Percentiles rank a stretch among this genome's conserved stretches.
These are phyloP conservation scores for Fusarium anguioides DNA, from an alignment of 2,329 filamentous ascomycete genomes.

Conservation along the genomic window DNA sequence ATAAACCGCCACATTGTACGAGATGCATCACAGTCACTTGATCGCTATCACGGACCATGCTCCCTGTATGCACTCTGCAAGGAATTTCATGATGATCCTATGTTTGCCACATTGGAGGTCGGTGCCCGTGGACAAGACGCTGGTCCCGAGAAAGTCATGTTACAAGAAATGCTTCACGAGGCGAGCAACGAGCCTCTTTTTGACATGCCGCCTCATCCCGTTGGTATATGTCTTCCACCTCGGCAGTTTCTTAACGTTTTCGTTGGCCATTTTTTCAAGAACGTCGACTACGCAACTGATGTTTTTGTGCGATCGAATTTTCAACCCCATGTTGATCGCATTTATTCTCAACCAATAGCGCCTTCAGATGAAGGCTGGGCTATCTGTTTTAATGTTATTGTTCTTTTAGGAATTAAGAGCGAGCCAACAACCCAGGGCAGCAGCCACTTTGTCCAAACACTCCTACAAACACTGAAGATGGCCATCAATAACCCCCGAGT, in stretches of 20 bases:
- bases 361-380: slow-evolving; percentile 43
- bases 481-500: slow-evolving; percentile 44
- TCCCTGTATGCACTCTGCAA: slow-evolving; percentile 43
- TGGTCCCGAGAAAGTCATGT: slow-evolving; percentile 13
- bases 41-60: slow-evolving; percentile 42
- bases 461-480: slow-evolving; percentile 43
- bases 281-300: slow-evolving; percentile 41
- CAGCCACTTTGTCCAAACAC: slow-evolving; percentile 42
- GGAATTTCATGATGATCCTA: slow-evolving; percentile 38
- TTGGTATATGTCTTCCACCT: slow-evolving; percentile 36
- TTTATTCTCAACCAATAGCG: slow-evolving; percentile 37
- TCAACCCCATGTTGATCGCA: slow-evolving; percentile 39
- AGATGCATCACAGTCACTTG: slow-evolving; percentile 29
- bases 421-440: slow-evolving; percentile 37
- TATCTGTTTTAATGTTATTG: slow-evolving; percentile 43
- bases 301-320: slow-evolving; percentile 39
- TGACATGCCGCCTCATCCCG: slow-evolving; percentile 35
- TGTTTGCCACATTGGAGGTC: slow-evolving; percentile 15
- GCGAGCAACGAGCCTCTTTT: slow-evolving; percentile 37
- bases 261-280: slow-evolving; percentile 42
- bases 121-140: slow-evolving; percentile 1
- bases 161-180: slow-evolving; percentile 40
- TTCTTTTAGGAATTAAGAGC: slow-evolving; percentile 41
- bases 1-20: slow-evolving; percentile 38
- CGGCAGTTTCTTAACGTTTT: slow-evolving; percentile 44